Percentiles rank a stretch among this genome's conserved stretches.
These are phyloP conservation scores for Picea sitchensis DNA, from an alignment of 75 land plant species.

Conservation along the genomic window DNA sequence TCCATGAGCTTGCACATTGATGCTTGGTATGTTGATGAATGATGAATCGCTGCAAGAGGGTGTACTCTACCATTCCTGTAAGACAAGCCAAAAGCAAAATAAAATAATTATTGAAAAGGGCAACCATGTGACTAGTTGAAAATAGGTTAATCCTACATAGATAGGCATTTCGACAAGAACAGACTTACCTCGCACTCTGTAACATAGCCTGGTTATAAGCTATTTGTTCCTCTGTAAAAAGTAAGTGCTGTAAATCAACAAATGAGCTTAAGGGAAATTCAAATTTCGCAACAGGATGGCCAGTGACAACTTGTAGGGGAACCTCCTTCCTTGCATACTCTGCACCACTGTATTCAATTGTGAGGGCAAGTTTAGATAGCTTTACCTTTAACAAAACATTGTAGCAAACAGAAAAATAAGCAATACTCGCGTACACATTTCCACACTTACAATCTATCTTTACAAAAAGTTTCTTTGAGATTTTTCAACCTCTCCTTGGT, in stretches of 20 bases:
- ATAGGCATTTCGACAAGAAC: neutral
- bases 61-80: constrained; percentile 71
- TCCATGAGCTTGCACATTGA: constrained; percentile 91
- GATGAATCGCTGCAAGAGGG: constrained; percentile 78
- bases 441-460: neutral
- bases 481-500: neutral
- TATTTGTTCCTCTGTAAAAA: constrained; percentile 73
- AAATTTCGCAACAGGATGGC: constrained; percentile 39
- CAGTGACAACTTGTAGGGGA: constrained; percentile 69
- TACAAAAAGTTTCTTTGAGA: neutral
- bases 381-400: neutral
- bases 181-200: constrained; percentile 46
- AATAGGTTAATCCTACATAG: neutral
- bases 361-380: neutral
- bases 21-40: constrained; percentile 85
- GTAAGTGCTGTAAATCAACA: constrained; percentile 61
- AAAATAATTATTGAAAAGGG: neutral
- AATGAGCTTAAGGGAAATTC: constrained; percentile 60
- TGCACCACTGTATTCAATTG: constrained; percentile 59
- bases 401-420: neutral
- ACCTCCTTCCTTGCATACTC: constrained; percentile 82
- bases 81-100: neutral
- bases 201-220: constrained; percentile 76
- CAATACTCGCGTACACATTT: neutral
- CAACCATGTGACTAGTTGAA: neutral